phyloP scores from a whole-genome alignment of 2,329 filamentous ascomycete genomes.

The Cladosporium halotolerans region DNA sequence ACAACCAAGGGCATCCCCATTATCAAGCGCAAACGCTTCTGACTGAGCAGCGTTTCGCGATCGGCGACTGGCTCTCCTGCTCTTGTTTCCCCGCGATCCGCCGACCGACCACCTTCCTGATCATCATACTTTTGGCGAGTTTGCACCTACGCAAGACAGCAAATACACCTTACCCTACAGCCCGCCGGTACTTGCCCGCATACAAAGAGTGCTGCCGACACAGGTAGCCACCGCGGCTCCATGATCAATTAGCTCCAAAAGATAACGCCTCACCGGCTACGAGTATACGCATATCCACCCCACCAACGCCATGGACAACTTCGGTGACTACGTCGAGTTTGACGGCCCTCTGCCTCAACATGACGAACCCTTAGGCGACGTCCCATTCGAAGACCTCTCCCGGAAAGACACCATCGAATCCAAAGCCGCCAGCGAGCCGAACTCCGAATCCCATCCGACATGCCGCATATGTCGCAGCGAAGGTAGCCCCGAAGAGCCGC shows the following conservation, averaged over 20 bases:
- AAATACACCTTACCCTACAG: too few relatives aligned
- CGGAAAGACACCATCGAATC: slow-evolving; percentile 20
- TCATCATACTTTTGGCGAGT: too few relatives aligned
- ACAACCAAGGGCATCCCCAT: too few relatives aligned
- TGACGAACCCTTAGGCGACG: not conserved
- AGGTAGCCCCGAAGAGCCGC: slow-evolving; percentile 69
- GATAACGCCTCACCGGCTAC: not conserved
- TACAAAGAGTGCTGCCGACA: not conserved
- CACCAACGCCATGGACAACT: slow-evolving; percentile 1
- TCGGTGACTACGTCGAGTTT: not conserved
- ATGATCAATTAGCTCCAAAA: not conserved
- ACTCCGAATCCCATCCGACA: slow-evolving; percentile 47
- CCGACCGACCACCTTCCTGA: too few relatives aligned
- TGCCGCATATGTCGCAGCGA: slow-evolving; percentile 96
- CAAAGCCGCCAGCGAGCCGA: slow-evolving; percentile 16
- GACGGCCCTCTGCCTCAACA: not conserved
- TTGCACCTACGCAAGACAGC: too few relatives aligned
- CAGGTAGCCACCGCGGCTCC: not conserved
- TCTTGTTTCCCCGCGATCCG: too few relatives aligned
- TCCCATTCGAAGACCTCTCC: not conserved
- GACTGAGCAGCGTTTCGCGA: too few relatives aligned
- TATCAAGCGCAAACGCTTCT: too few relatives aligned
- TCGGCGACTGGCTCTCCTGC: too few relatives aligned
- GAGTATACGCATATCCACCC: not conserved
- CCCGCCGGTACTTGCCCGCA: too few relatives aligned